A percentile compares a stretch with the other conserved stretches of the same genome.
Conservation (phyloP, 176 grass and related monocot species). For the Triticum timopheevii region DNA sequence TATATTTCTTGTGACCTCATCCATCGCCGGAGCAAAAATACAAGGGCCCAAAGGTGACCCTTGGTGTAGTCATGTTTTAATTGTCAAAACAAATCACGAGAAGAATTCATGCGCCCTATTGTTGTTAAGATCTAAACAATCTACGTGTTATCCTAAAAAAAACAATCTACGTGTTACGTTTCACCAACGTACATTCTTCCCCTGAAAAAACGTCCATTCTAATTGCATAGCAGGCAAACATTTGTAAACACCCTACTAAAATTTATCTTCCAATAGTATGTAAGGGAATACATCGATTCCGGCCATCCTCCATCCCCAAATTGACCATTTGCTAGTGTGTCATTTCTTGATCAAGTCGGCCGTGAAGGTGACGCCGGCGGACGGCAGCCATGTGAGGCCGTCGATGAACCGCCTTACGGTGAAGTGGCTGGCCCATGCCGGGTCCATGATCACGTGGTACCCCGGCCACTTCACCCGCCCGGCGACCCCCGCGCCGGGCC, state of each 20-base stretch:
- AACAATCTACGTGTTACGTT: too few species aligned
- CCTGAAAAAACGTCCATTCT: too few species aligned
- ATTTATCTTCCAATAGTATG: background rate
- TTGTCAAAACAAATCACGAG: too few species aligned
- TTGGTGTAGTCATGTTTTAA: too few species aligned
- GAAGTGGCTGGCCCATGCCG: constrained; percentile 51
- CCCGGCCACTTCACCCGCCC: constrained; percentile 75
- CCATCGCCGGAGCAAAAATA: too few species aligned
- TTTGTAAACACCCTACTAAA: background rate
- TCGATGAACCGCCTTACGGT: constrained; percentile 84
- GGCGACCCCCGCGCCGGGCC: constrained; percentile 46
- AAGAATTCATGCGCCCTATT: too few species aligned
- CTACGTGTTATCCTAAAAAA: too few species aligned
- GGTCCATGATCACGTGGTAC: constrained; percentile 75
- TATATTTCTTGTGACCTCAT: too few species aligned
- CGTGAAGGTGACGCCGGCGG: constrained; percentile 66
- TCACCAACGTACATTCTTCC: too few species aligned
- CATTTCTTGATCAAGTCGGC: constrained; percentile 64
- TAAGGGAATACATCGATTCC: background rate
- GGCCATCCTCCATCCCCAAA: background rate
- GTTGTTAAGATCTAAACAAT: too few species aligned
- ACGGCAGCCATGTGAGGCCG: constrained; percentile 71
- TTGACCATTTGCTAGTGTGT: background rate
- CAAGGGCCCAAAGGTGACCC: too few species aligned
- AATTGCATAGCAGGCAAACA: background rate